A percentile compares a stretch with the other conserved stretches of the same genome.
Evolutionary conservation across 257 asterid species (phyloP).

Genomic region (Buddleja alternifolia): DNA sequence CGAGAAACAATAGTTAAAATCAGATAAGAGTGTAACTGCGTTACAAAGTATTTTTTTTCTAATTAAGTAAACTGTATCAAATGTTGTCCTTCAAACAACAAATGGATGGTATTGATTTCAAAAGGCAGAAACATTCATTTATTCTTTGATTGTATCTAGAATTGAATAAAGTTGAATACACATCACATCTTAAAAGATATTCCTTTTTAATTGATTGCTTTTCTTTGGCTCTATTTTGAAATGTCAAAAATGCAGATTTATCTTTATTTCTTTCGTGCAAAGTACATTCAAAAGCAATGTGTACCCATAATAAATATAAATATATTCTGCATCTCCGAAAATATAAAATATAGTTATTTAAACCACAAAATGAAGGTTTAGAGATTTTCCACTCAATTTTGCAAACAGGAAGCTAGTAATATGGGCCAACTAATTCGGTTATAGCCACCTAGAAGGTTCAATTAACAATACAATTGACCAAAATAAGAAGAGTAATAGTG

Average conservation of each 20-base stretch:
- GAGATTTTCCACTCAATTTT: too few species aligned
- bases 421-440: neutral
- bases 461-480: neutral
- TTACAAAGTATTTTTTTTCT: neutral
- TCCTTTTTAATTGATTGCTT: neutral
- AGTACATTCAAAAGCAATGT: too few species aligned
- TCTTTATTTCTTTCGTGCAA: too few species aligned
- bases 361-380: too few species aligned
- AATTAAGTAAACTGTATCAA: neutral
- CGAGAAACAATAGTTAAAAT: constrained; percentile 7
- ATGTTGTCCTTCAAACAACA: neutral
- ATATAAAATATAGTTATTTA: too few species aligned
- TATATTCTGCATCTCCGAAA: too few species aligned
- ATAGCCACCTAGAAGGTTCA: neutral
- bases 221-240: too few species aligned
- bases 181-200: neutral
- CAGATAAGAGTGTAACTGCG: neutral
- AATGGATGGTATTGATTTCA: neutral
- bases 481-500: neutral
- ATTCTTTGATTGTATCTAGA: neutral
- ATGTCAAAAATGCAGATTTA: too few species aligned
- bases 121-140: neutral
- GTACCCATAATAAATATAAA: too few species aligned
- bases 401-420: neutral
- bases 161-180: neutral